Conservation (phyloP, 106 monocot genomes). For the Apostasia ramifera region DNA sequence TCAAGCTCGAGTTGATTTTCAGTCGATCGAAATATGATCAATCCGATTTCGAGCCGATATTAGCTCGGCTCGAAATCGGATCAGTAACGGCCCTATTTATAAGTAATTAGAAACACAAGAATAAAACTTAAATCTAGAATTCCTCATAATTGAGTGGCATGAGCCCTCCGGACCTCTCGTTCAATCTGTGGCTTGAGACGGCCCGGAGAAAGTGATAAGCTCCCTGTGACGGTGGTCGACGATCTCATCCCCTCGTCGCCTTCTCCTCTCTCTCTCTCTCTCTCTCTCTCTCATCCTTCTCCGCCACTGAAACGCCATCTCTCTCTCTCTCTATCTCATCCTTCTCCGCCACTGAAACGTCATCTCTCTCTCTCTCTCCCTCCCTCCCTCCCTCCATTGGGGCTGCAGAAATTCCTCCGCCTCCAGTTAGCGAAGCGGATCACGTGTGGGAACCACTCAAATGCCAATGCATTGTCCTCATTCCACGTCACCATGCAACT, state of each 20-base stretch:
- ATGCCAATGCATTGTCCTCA: too few species aligned
- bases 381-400: background rate
- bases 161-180: background rate
- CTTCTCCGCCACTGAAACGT: too few species aligned
- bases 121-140: background rate
- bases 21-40: too few species aligned
- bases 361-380: background rate
- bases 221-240: background rate
- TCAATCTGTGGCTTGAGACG: background rate
- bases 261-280: background rate
- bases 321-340: too few species aligned
- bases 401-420: too few species aligned
- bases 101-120: background rate
- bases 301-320: too few species aligned
- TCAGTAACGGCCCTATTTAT: background rate
- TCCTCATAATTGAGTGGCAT: background rate
- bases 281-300: background rate
- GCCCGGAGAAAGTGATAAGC: constrained; percentile 2
- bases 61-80: too few species aligned
- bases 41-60: too few species aligned
- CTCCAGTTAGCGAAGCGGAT: too few species aligned
- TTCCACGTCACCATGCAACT: too few species aligned
- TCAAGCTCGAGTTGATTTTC: too few species aligned
- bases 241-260: background rate
- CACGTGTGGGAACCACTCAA: too few species aligned